A percentile compares a stretch with the other conserved stretches of the same genome.
Evolutionary conservation across 192 early-diverging fungal species (phyloP).

Genomic region (Jimgerdemannia flammicorona): DNA sequence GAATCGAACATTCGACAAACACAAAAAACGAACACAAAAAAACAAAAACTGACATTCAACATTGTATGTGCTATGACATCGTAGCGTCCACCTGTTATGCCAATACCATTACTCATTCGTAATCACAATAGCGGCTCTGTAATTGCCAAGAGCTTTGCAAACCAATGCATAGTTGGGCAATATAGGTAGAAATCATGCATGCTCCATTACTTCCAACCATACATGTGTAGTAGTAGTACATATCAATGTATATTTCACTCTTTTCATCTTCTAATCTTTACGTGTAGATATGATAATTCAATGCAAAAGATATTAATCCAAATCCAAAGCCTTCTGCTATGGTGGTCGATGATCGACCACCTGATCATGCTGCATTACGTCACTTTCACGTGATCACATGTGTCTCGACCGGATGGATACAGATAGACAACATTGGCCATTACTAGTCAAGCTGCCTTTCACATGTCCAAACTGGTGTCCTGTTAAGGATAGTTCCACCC

Average conservation of each 20-base stretch:
- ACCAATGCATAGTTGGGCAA: background rate
- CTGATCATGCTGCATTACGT: too few species aligned
- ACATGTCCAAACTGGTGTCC: too few species aligned
- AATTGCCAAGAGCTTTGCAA: background rate
- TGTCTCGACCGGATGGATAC: too few species aligned
- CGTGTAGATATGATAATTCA: background rate
- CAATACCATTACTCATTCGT: background rate
- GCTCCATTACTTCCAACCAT: background rate
- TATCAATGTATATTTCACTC: background rate
- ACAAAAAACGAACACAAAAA: background rate
- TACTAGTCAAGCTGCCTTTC: too few species aligned
- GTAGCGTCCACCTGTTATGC: background rate
- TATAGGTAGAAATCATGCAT: background rate
- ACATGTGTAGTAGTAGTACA: too few species aligned
- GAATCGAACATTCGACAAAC: background rate
- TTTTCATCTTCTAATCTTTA: background rate
- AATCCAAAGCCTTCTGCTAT: too few species aligned
- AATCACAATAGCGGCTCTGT: background rate
- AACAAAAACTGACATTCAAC: background rate
- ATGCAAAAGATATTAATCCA: background rate
- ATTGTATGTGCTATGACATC: background rate
- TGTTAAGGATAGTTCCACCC: too few species aligned
- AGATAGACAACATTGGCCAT: too few species aligned
- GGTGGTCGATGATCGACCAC: too few species aligned
- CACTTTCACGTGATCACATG: too few species aligned